A percentile compares a stretch with the other conserved stretches of the same genome.
phyloP scores from a whole-genome alignment of 257 asterid species.

The Nicotiana benthamiana region DNA sequence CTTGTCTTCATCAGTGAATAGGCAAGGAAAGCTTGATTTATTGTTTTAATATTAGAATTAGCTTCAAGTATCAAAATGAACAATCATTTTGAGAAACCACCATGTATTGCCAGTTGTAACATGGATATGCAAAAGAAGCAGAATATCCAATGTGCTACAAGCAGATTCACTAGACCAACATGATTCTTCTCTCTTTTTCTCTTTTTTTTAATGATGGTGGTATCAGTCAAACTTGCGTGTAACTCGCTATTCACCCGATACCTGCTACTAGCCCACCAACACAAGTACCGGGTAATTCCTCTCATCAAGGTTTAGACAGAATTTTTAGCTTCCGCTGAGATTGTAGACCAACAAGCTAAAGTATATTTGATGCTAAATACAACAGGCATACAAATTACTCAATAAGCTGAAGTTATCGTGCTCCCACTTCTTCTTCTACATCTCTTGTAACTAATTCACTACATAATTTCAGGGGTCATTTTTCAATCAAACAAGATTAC shows the following conservation, averaged over 20 bases:
- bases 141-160: not conserved
- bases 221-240: no score
- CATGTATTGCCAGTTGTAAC: not conserved
- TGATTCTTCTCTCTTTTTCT: no score
- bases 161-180: not conserved
- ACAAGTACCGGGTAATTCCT: no score
- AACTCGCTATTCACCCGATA: no score
- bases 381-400: not conserved
- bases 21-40: not conserved
- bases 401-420: not conserved
- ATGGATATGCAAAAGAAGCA: not conserved
- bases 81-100: not conserved
- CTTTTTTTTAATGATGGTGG: no score
- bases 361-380: not conserved
- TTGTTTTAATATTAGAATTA: not conserved
- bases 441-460: not conserved
- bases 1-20: not conserved
- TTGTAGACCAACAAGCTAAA: not conserved
- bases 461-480: not conserved
- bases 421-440: not conserved
- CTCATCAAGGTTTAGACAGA: no score
- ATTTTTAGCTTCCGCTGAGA: no score
- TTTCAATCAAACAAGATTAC: not conserved
- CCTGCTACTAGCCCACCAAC: no score
- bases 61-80: not conserved